phyloP scores from a whole-genome alignment of 1,284 basidiomycete species.

The Tylopilus orsonianus region DNA sequence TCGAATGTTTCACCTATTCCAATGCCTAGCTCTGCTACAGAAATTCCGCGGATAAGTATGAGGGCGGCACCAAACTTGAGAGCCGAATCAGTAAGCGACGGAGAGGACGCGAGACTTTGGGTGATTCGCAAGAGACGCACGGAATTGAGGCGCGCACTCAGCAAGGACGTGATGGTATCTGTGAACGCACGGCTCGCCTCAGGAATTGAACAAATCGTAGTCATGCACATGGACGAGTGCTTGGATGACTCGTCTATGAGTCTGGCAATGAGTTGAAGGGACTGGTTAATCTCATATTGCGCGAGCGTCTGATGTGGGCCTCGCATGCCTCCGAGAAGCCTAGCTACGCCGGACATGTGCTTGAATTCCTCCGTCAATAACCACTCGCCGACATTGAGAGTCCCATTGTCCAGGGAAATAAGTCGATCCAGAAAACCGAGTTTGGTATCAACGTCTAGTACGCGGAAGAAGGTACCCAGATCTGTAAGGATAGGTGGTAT shows the following conservation, averaged over 20 bases:
- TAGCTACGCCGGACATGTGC: constrained; percentile 38
- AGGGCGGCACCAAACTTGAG: constrained; percentile 48
- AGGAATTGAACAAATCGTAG: constrained; percentile 21
- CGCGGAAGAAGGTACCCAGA: constrained; percentile 52
- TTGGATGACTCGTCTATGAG: constrained; percentile 20
- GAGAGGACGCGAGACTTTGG: constrained; percentile 27
- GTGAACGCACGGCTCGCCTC: constrained; percentile 19
- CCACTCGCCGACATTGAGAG: constrained; percentile 69
- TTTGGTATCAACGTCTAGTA: constrained; percentile 55
- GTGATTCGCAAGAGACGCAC: constrained; percentile 30
- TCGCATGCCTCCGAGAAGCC: constrained; percentile 35
- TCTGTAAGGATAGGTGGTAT: constrained; percentile 57
- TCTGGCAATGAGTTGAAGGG: constrained; percentile 22
- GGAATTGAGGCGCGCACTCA: constrained; percentile 30
- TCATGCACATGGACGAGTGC: constrained; percentile 19
- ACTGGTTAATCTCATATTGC: constrained; percentile 33
- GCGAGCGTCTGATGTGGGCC: constrained; percentile 33
- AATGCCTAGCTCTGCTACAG: constrained; percentile 20
- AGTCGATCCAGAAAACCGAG: constrained; percentile 56
- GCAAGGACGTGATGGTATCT: constrained; percentile 26
- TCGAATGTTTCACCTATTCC: constrained; percentile 29
- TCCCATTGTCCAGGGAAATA: constrained; percentile 54
- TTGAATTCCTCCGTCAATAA: constrained; percentile 61
- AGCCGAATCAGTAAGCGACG: constrained; percentile 36
- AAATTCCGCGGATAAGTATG: constrained; percentile 38